A percentile compares a stretch with the other conserved stretches of the same genome.
Evolutionary conservation across 2,329 filamentous ascomycete species (phyloP).

Genomic region (Pleomassaria siparia): DNA sequence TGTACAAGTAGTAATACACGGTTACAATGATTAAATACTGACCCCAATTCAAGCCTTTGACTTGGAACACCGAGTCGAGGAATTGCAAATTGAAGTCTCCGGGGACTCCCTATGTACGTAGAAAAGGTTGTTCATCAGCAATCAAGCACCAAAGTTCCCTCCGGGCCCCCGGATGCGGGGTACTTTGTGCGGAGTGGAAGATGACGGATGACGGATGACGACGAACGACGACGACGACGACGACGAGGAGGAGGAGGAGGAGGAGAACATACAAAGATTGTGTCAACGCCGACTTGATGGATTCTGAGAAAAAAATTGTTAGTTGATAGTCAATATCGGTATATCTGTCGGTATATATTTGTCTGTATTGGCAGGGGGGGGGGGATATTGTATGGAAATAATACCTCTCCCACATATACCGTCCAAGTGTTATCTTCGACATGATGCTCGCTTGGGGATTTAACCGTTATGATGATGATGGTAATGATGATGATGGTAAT

Average conservation of each 20-base stretch:
- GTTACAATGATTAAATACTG: slow-evolving; percentile 2
- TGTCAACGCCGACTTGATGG: slow-evolving; percentile 44
- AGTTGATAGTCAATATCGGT: no score
- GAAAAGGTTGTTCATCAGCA: slow-evolving; percentile 5
- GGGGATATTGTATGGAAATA: neutral
- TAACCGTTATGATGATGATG: no score
- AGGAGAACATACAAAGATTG: slow-evolving; percentile 39
- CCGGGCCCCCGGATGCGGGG: neutral
- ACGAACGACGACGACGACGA: no score
- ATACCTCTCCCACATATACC: slow-evolving; percentile 45
- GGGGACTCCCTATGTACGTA: slow-evolving; percentile 38
- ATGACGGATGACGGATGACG: no score
- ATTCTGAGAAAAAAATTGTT: slow-evolving; percentile 26
- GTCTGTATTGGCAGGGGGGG: neutral
- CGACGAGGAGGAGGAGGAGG: no score
- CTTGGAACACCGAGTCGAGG: slow-evolving; percentile 47
- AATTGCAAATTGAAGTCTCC: slow-evolving; percentile 52
- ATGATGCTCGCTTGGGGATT: no score
- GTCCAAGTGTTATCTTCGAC: slow-evolving; percentile 43
- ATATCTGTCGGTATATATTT: no score
- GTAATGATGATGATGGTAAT: no score
- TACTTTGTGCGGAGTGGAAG: neutral
- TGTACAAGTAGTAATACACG: neutral
- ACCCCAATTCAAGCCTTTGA: slow-evolving; percentile 43
- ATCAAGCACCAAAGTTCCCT: no score